Evolutionary conservation across 2,329 filamentous ascomycete species (phyloP), one percentile per base, ranked within the genome.

Genomic region (Gaeumannomyces tritici): DNA sequence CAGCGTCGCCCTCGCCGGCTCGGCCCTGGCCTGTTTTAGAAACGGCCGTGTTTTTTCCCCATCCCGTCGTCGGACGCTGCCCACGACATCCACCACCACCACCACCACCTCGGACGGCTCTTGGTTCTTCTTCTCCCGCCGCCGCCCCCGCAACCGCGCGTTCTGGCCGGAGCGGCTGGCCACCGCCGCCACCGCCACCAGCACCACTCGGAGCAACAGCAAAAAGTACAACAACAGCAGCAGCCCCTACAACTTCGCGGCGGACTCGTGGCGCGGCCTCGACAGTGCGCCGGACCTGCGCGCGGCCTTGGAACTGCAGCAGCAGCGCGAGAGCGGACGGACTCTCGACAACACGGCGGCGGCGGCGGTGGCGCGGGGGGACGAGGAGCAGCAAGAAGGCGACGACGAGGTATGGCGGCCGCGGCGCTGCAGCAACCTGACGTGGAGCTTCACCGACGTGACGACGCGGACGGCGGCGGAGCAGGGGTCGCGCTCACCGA

Each of bases 251-350:
- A 24, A 28, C 8, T 60, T 60, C 42, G 13, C 59, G 26, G 59
- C 28, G 13, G 59, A 61, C 31, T 61, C 59, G 26, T 55, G 59
- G 59, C 59, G 42, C 47, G 59, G 47, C 29, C 59, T 61, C 27
- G 59, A 55, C 47, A 33, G 59, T n/a, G 28, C 31, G 26, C 29
- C 47, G 18, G 26, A 61, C 47, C 51, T 55, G 26, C 31, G 28
- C 29, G 29, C 59, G 28, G 28, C 47, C 7, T 9, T 29, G 11
- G 13, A 56, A 26, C 28, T 55, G n/a, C 54, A 55, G 55, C 55
- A 60, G 58, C 35, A 29, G 24, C 7, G 24, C 27, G 7, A n/a
- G n/a, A n/a, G n/a, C n/a, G n/a, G n/a, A n/a, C 15, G 2, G 35
- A 42, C 13, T 4, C 35, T 18, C 18, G 35, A 42, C 15, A 6